These are phyloP conservation scores for Psilocybe cyanescens DNA, from an alignment of 768 basidiomycete species.

Conservation along the genomic window DNA sequence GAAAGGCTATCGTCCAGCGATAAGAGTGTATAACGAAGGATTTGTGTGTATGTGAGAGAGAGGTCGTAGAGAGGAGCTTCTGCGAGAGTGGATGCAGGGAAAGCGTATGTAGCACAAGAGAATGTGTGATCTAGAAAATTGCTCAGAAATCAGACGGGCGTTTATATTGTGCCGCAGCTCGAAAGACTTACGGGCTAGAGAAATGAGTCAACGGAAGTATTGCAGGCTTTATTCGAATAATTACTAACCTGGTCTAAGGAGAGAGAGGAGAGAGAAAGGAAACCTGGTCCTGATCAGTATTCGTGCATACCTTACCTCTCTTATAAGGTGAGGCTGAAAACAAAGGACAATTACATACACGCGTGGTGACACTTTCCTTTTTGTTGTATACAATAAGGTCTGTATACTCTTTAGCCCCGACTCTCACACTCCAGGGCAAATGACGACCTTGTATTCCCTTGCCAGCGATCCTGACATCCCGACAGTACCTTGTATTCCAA, in stretches of 20 bases:
- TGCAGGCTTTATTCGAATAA: conserved; percentile 12
- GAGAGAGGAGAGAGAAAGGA: conserved; percentile 28
- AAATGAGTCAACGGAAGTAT: conserved; percentile 11
- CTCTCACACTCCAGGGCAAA: conserved; percentile 18
- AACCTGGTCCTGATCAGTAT: conserved; percentile 31
- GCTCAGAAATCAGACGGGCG: conserved; percentile 15
- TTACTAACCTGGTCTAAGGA: conserved; percentile 25
- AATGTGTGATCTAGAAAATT: conserved; percentile 12
- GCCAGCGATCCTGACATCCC: not conserved
- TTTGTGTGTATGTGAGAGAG: conserved; percentile 29
- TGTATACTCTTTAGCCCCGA: conserved; percentile 1
- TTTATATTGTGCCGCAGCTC: conserved; percentile 19
- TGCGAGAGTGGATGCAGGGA: conserved; percentile 19
- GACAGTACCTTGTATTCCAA: conserved; percentile 14
- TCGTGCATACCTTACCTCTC: conserved; percentile 3
- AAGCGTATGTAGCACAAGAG: conserved; percentile 17
- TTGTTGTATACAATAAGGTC: conserved; percentile 27
- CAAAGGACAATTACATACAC: conserved; percentile 18
- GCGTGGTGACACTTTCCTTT: conserved; percentile 19
- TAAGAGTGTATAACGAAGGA: conserved; percentile 31
- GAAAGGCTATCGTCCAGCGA: conserved; percentile 68
- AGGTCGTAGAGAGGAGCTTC: conserved; percentile 27
- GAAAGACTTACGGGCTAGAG: conserved; percentile 15
- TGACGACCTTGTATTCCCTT: conserved; percentile 12
- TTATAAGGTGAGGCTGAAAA: conserved; percentile 21